A percentile compares a stretch with the other conserved stretches of the same genome.
Conservation (phyloP, 2,329 filamentous ascomycete species). For the Sporothrix pallida region DNA sequence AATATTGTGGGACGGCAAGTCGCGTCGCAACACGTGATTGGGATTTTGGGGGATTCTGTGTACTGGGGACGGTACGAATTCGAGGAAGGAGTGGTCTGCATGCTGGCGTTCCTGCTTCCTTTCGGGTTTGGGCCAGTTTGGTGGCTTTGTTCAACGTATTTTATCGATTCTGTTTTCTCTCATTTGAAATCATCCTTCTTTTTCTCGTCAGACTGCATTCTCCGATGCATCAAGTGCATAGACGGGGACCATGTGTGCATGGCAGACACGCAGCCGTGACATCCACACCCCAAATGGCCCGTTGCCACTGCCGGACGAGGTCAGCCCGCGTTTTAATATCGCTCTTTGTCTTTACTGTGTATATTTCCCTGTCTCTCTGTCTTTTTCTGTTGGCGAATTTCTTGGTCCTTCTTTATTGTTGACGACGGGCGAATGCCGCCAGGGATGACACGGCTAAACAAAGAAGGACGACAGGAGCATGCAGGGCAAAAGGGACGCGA, state of each 20-base stretch:
- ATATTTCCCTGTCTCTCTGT: neutral
- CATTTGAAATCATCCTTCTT: neutral
- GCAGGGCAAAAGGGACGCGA: neutral
- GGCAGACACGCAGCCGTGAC: neutral
- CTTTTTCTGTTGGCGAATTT: neutral
- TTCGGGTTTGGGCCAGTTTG: constrained; percentile 10
- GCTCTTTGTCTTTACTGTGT: neutral
- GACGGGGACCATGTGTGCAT: neutral
- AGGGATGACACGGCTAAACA: constrained; percentile 25
- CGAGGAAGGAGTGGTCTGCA: neutral
- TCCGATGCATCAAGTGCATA: constrained; percentile 2
- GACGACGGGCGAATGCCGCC: neutral
- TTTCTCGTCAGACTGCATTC: constrained; percentile 14
- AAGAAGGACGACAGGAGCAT: neutral
- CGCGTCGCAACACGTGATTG: constrained; percentile 25
- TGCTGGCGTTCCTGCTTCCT: constrained; percentile 7
- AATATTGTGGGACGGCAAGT: neutral
- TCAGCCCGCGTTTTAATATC: constrained; percentile 25
- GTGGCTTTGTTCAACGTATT: neutral
- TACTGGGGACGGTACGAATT: neutral
- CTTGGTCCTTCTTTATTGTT: no score
- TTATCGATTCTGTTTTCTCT: neutral
- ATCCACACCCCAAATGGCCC: neutral
- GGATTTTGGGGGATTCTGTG: neutral
- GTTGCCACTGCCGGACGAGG: constrained; percentile 18